Evolutionary conservation across 257 asterid species (phyloP).

Genomic region (Solanum infundibuliforme): DNA sequence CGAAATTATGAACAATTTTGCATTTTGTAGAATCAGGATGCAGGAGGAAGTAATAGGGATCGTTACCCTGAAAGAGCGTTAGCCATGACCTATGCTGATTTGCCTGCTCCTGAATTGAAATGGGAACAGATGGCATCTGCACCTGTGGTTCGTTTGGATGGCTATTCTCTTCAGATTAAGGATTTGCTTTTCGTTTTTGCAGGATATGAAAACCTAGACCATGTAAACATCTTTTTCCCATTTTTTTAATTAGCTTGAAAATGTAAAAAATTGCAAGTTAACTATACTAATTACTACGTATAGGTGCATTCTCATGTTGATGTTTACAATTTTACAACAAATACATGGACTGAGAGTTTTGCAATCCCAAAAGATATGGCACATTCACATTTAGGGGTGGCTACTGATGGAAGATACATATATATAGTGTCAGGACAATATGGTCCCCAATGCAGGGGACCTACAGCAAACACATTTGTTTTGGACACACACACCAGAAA

Average conservation of each 20-base stretch:
- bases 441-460: slow-evolving; percentile 63
- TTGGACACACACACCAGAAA: slow-evolving; percentile 41
- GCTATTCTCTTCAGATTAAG: slow-evolving; percentile 49
- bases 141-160: slow-evolving; percentile 82
- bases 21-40: not conserved
- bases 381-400: slow-evolving; percentile 68
- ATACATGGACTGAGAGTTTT: slow-evolving; percentile 46
- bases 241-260: not conserved
- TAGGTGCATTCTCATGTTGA: slow-evolving; percentile 80
- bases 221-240: slow-evolving; percentile 26
- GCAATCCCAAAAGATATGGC: slow-evolving; percentile 66
- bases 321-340: slow-evolving; percentile 46
- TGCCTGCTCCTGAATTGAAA: slow-evolving; percentile 57
- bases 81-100: slow-evolving; percentile 60
- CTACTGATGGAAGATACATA: slow-evolving; percentile 62
- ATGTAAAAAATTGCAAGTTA: not conserved
- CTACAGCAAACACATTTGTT: slow-evolving; percentile 41
- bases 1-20: not conserved
- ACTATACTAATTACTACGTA: not conserved
- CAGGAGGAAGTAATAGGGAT: slow-evolving; percentile 1
- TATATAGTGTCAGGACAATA: slow-evolving; percentile 55
- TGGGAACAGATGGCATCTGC: slow-evolving; percentile 82
- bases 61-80: slow-evolving; percentile 22
- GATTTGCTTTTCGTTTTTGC: slow-evolving; percentile 50
- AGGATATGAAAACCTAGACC: slow-evolving; percentile 48